Percentiles rank a stretch among this genome's conserved stretches.
These are phyloP conservation scores for Diplocarpon rosae DNA, from an alignment of 2,329 filamentous ascomycete species.

Conservation along the genomic window DNA sequence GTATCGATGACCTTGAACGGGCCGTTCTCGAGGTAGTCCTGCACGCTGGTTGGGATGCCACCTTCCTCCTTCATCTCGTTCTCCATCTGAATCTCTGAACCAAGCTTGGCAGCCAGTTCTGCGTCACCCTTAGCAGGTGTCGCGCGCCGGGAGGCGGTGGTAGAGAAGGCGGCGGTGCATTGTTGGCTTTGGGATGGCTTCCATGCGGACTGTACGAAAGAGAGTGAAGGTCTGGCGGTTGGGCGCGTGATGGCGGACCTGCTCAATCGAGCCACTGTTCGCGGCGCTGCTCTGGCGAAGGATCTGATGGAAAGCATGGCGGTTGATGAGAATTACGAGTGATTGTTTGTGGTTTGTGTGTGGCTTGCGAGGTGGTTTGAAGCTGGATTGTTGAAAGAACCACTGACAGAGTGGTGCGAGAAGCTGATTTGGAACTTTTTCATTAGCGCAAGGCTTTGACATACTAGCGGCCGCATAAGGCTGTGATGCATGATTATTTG, in stretches of 20 bases:
- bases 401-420: too few species aligned
- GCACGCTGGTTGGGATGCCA: slow-evolving; percentile 63
- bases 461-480: too few species aligned
- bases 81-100: slow-evolving; percentile 76
- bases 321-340: not conserved
- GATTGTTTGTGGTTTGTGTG: not conserved
- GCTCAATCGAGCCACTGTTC: slow-evolving; percentile 42
- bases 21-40: slow-evolving; percentile 80
- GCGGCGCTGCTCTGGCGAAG: slow-evolving; percentile 55
- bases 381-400: not conserved
- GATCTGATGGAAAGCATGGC: slow-evolving; percentile 60
- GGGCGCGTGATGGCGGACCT: slow-evolving; percentile 1
- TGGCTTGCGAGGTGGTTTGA: not conserved
- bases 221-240: slow-evolving; percentile 6
- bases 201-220: slow-evolving; percentile 23
- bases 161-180: slow-evolving; percentile 26
- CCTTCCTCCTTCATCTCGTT: slow-evolving; percentile 62
- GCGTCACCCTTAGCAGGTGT: slow-evolving; percentile 47
- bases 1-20: slow-evolving; percentile 75
- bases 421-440: too few species aligned
- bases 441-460: too few species aligned
- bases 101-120: slow-evolving; percentile 78
- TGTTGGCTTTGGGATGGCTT: slow-evolving; percentile 22
- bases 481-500: too few species aligned
- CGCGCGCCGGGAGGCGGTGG: slow-evolving; percentile 32